Conservation (phyloP, 306 rosid species). For the Astragalus membranaceus region DNA sequence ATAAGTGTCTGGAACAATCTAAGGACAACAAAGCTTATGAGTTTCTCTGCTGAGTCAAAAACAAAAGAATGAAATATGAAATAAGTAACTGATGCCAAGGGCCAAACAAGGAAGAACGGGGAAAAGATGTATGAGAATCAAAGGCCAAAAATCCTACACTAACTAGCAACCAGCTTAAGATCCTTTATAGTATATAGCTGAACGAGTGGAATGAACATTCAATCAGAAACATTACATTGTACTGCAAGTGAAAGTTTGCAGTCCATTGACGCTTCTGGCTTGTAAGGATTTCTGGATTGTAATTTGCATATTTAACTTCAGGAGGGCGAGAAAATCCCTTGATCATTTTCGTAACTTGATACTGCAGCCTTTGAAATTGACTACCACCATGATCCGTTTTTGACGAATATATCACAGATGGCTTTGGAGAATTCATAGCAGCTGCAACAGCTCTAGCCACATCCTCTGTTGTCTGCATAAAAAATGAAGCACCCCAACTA, state of each 20-base stretch:
- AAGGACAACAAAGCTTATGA: background rate
- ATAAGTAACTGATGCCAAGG: background rate
- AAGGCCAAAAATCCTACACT: background rate
- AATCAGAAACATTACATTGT: conserved; percentile 28
- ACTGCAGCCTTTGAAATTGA: conserved; percentile 66
- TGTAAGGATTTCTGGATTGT: conserved; percentile 92
- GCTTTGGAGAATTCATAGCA: conserved; percentile 70
- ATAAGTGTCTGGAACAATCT: conserved; percentile 22
- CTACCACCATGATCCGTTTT: conserved; percentile 62
- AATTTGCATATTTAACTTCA: conserved; percentile 51
- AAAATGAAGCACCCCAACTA: conserved; percentile 73
- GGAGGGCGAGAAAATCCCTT: conserved; percentile 74
- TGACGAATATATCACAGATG: conserved; percentile 66
- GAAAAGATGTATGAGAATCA: background rate
- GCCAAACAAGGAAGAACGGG: conserved; percentile 5
- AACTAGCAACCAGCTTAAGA: conserved; percentile 20
- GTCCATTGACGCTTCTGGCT: conserved; percentile 98
- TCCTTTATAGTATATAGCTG: background rate
- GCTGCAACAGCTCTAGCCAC: conserved; percentile 71
- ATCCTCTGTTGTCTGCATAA: conserved; percentile 77
- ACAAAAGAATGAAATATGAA: background rate
- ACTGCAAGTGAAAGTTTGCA: conserved; percentile 70
- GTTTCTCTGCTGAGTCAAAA: background rate
- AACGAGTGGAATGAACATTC: conserved; percentile 2
- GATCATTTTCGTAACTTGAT: conserved; percentile 57